Percentiles rank a stretch among this genome's conserved stretches.
phyloP scores from a whole-genome alignment of 192 early-diverging fungal genomes.

The Backusella australiensis region DNA sequence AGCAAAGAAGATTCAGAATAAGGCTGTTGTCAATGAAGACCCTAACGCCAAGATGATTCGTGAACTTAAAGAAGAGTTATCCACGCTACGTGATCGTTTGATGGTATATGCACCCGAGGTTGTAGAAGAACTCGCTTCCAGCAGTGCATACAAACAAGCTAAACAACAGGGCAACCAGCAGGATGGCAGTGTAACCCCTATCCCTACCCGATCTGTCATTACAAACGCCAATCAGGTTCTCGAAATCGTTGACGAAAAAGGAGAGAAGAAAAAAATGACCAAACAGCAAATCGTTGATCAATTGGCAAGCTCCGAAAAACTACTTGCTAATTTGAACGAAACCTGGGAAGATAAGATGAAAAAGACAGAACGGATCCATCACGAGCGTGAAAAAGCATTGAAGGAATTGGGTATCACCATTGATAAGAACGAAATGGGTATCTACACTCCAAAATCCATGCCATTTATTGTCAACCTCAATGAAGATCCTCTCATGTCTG shows the following conservation, averaged over 20 bases:
- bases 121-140: conserved; percentile 21
- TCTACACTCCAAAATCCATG: conserved; percentile 77
- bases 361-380: conserved; percentile 68
- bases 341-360: conserved; percentile 84
- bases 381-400: conserved; percentile 68
- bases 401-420: conserved; percentile 78
- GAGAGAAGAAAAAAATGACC: conserved; percentile 43
- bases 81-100: conserved; percentile 59
- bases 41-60: conserved; percentile 75
- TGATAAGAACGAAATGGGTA: conserved; percentile 66
- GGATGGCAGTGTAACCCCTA: conserved; percentile 9
- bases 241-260: conserved; percentile 42
- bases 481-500: conserved; percentile 87
- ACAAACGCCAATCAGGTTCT: conserved; percentile 29
- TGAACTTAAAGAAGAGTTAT: conserved; percentile 82
- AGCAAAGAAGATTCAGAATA: conserved; percentile 89
- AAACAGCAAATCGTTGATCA: conserved; percentile 70
- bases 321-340: conserved; percentile 80
- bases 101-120: conserved; percentile 38
- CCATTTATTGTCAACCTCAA: conserved; percentile 89
- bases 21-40: conserved; percentile 89
- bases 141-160: conserved; percentile 8
- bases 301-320: conserved; percentile 80
- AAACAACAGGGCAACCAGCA: background rate
- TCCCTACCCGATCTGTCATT: conserved; percentile 2